Evolutionary conservation across 768 basidiomycete species (phyloP).

Genomic region (Boletus speciosus): DNA sequence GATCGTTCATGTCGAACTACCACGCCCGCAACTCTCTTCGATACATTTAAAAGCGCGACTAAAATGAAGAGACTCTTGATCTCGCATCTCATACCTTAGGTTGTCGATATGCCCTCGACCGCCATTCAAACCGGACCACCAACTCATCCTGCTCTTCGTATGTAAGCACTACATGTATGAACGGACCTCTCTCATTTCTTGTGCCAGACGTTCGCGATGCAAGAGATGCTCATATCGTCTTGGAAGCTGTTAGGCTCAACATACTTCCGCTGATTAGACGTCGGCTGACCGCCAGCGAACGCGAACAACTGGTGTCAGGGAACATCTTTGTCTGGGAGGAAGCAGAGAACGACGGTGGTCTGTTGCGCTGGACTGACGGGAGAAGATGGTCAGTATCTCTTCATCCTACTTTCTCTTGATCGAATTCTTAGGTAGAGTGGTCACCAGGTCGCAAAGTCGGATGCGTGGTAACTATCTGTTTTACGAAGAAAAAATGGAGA

Average conservation of each 20-base stretch:
- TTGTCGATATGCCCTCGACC: conserved; percentile 16
- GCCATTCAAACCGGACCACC: conserved; percentile 23
- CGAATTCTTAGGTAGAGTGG: conserved; percentile 1
- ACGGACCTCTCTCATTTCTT: background rate
- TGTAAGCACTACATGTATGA: conserved; percentile 3
- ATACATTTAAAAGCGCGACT: conserved; percentile 24
- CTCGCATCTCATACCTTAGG: background rate
- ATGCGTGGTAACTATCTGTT: conserved; percentile 83
- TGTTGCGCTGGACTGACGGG: conserved; percentile 78
- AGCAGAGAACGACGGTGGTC: conserved; percentile 66
- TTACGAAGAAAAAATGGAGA: conserved; percentile 81
- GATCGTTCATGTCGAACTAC: conserved; percentile 13
- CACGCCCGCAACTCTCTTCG: conserved; percentile 14
- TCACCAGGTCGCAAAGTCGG: conserved; percentile 72
- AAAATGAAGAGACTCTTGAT: conserved; percentile 3
- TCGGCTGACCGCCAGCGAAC: conserved; percentile 63
- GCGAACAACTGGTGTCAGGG: conserved; percentile 66
- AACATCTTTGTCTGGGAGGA: conserved; percentile 88
- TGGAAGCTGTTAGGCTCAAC: conserved; percentile 72
- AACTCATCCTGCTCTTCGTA: conserved; percentile 32
- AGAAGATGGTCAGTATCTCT: conserved; percentile 56
- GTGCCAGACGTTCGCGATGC: conserved; percentile 69
- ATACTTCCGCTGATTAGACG: conserved; percentile 69
- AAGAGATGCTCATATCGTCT: conserved; percentile 70
- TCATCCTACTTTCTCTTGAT: background rate